Conservation (phyloP, 148 eudicot genomes). For the Chenopodium suecicum region DNA sequence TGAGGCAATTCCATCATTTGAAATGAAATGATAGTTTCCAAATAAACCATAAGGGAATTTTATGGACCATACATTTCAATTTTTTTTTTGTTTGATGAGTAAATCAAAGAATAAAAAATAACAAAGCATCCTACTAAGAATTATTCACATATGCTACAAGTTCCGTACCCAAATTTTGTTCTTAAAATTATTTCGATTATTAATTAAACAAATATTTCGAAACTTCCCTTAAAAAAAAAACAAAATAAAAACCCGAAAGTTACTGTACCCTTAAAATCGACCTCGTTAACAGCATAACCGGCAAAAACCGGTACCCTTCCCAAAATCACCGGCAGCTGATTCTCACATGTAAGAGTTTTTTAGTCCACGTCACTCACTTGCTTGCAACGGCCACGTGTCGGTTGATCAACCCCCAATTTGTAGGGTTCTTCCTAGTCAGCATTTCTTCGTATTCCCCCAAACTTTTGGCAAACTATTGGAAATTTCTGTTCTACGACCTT, state of each 20-base stretch:
- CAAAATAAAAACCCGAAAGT: neutral
- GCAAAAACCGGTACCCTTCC: neutral
- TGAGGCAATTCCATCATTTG: too few species aligned
- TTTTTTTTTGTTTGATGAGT: too few species aligned
- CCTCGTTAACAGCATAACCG: slow-evolving; percentile 17
- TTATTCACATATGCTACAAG: neutral
- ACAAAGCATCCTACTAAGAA: neutral
- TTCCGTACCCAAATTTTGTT: neutral
- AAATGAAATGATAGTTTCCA: too few species aligned
- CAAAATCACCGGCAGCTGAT: slow-evolving; percentile 18
- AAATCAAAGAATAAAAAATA: too few species aligned
- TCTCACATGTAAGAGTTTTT: too few species aligned
- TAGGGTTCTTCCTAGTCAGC: slow-evolving; percentile 34
- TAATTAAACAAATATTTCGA: neutral
- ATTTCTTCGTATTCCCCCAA: slow-evolving; percentile 21
- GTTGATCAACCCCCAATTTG: slow-evolving; percentile 12
- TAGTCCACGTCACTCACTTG: slow-evolving; percentile 19
- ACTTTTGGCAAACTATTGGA: slow-evolving; percentile 26
- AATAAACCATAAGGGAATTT: too few species aligned
- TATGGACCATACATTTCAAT: too few species aligned
- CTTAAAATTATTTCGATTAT: neutral
- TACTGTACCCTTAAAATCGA: neutral
- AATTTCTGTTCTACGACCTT: neutral
- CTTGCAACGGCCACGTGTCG: slow-evolving; percentile 30
- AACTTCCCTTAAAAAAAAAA: neutral